These are phyloP conservation scores for Talaromyces ruber DNA, from an alignment of 495 filamentous ascomycete species.

Conservation along the genomic window DNA sequence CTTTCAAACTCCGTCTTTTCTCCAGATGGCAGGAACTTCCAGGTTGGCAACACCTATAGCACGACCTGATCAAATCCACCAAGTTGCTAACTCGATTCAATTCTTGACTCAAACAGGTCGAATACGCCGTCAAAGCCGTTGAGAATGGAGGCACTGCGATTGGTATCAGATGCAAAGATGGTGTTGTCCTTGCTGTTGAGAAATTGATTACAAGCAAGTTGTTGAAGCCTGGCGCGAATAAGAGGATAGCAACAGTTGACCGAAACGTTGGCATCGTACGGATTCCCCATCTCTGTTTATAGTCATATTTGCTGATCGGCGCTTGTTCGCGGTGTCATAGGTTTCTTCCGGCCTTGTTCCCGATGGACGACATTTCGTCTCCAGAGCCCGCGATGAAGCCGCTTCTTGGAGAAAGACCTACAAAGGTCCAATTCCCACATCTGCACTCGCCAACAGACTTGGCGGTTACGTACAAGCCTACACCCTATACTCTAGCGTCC, in stretches of 20 bases:
- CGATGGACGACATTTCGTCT: constrained; percentile 90
- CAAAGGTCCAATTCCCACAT: constrained; percentile 83
- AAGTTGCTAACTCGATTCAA: not conserved
- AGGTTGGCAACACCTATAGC: constrained; percentile 39
- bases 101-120: constrained; percentile 46
- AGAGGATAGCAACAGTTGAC: constrained; percentile 91
- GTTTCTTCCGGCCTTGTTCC: constrained; percentile 89
- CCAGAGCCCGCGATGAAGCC: constrained; percentile 89
- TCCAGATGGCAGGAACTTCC: constrained; percentile 96
- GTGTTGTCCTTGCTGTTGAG: constrained; percentile 91
- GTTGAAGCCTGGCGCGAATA: constrained; percentile 87
- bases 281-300: constrained; percentile 3
- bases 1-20: constrained; percentile 99
- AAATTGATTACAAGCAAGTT: constrained; percentile 95
- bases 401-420: constrained; percentile 77
- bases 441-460: constrained; percentile 80
- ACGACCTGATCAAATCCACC: not conserved
- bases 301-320: not conserved
- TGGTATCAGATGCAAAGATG: constrained; percentile 95
- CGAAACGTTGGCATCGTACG: constrained; percentile 88
- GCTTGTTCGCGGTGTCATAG: constrained; percentile 29
- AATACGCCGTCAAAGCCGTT: constrained; percentile 97
- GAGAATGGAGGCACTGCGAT: constrained; percentile 96
- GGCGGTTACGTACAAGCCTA: constrained; percentile 95
- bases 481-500: constrained; percentile 91